Base-by-base conservation (phyloP, 2,329 filamentous ascomycete species). In the Pestalotiopsis fici region DNA sequence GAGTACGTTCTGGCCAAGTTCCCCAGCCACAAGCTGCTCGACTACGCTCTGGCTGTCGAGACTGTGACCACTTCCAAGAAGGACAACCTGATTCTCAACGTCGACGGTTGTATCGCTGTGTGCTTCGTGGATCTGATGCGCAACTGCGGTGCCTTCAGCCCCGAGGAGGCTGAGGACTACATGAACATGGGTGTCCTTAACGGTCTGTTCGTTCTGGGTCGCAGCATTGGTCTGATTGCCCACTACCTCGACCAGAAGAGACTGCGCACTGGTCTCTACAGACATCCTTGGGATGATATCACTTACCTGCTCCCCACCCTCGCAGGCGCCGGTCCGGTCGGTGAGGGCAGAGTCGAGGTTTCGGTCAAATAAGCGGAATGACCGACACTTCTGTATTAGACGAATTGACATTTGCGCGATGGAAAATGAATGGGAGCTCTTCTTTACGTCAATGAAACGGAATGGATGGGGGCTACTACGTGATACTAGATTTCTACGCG, bases 231-330 rank as follows among this genome's bases (percentile, higher is more conserved):
- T 93, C 88, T 99, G 74, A 99, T 99, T 92, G 96, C 96, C 78
- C 96, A 99, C 85, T 98, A 95, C 89, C 91, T 99, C 77, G 96
- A 99, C 86, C 96, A 99, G 90, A 99, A 99, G 95, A 91, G 96
- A 84, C 89, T 99, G 83, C 93, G 95, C 78, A 99, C 96, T 78
- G 96, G 96, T 81, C 90, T 99, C 73, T 99, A 99, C 93, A 93
- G 96, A 81, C 94, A 97, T 90, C 96, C 96, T 80, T 98, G 96
- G 96, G 96, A 97, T 81, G 95, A 97, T 82, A 97, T 97, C 80
- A 97, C 94, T 74, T 97, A 97, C 85, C 89, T 97, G 75, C 91
- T 97, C 75, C 94, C 94, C 78, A 93, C 88, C 83, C 86, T 97
- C 70, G 86, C 87, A 76, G 87, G 91, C 79, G 87, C 87, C 69